Conservation (phyloP, 192 early-diverging fungal species). For the Phycomyces nitens region DNA sequence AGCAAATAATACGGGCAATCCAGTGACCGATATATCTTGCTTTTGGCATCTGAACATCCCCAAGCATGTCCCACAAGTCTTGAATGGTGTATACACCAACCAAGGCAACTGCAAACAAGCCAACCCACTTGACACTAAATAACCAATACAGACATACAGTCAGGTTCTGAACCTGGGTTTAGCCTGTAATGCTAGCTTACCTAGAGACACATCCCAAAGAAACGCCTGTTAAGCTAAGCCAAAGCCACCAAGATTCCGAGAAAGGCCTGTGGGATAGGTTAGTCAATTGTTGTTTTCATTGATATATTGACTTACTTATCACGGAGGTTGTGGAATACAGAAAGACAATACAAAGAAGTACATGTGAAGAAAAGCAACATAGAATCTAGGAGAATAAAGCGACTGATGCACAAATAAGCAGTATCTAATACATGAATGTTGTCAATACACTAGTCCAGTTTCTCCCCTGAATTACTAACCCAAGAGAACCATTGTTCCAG, state of each 20-base stretch:
- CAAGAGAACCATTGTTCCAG: slow-evolving; percentile 72
- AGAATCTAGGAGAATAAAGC: slow-evolving; percentile 93
- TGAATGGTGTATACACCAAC: slow-evolving; percentile 91
- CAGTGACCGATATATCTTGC: slow-evolving; percentile 78
- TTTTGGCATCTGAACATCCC: slow-evolving; percentile 66
- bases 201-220: slow-evolving; percentile 79
- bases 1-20: slow-evolving; percentile 70
- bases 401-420: slow-evolving; percentile 72
- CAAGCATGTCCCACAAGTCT: slow-evolving; percentile 89
- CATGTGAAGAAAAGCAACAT: slow-evolving; percentile 91
- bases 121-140: slow-evolving; percentile 95
- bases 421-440: slow-evolving; percentile 46
- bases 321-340: slow-evolving; percentile 48
- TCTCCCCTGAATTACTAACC: slow-evolving; percentile 40
- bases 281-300: not conserved
- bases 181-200: too few relatives aligned
- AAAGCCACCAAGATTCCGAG: slow-evolving; percentile 82
- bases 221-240: slow-evolving; percentile 82
- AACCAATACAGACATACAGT: not conserved
- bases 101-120: slow-evolving; percentile 85
- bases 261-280: slow-evolving; percentile 54
- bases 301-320: slow-evolving; percentile 4
- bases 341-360: slow-evolving; percentile 62
- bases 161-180: too few relatives aligned
- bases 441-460: not conserved